Conservation (phyloP, 2,329 filamentous ascomycete genomes). For the Coccinonectria pachysandricola region DNA sequence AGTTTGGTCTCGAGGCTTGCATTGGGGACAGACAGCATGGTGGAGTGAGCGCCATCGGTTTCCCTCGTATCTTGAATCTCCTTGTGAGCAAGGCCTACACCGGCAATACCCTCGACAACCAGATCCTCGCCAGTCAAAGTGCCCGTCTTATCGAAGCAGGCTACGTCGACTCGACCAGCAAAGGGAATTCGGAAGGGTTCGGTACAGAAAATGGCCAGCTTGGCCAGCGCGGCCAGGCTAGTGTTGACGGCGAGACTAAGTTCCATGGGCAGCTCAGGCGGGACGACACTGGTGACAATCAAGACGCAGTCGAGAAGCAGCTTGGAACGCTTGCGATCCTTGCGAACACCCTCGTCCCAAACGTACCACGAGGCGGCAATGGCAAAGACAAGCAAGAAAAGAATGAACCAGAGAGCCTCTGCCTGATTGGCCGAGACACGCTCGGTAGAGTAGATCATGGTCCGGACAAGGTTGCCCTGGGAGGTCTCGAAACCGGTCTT, state of each 20-base stretch:
- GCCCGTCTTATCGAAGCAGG: slow-evolving; percentile 98
- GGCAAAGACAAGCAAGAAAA: slow-evolving; percentile 93
- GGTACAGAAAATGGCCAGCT: slow-evolving; percentile 95
- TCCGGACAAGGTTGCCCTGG: slow-evolving; percentile 91
- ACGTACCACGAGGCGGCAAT: slow-evolving; percentile 98
- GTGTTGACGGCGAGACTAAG: slow-evolving; percentile 96
- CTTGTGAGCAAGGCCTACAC: slow-evolving; percentile 61
- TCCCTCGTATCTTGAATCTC: slow-evolving; percentile 57
- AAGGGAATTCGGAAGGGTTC: slow-evolving; percentile 98
- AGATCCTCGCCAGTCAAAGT: slow-evolving; percentile 94
- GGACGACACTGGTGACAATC: slow-evolving; percentile 95
- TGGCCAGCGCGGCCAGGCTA: slow-evolving; percentile 85
- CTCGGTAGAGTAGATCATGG: slow-evolving; percentile 99
- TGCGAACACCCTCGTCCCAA: slow-evolving; percentile 90
- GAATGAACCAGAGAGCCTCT: slow-evolving; percentile 92
- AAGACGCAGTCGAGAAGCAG: slow-evolving; percentile 92
- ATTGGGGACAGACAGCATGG: slow-evolving; percentile 60
- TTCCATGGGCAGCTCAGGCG: slow-evolving; percentile 98
- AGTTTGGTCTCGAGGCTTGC: slow-evolving; percentile 76
- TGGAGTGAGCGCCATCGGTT: slow-evolving; percentile 71
- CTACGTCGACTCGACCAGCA: slow-evolving; percentile 87
- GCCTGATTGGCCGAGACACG: slow-evolving; percentile 97
- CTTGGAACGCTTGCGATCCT: slow-evolving; percentile 95
- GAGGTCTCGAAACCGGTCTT: slow-evolving; percentile 99
- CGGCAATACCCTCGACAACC: slow-evolving; percentile 93